These are phyloP conservation scores for Globisporangium nunn DNA, from an alignment of 352 stramenopile species.

Conservation along the genomic window DNA sequence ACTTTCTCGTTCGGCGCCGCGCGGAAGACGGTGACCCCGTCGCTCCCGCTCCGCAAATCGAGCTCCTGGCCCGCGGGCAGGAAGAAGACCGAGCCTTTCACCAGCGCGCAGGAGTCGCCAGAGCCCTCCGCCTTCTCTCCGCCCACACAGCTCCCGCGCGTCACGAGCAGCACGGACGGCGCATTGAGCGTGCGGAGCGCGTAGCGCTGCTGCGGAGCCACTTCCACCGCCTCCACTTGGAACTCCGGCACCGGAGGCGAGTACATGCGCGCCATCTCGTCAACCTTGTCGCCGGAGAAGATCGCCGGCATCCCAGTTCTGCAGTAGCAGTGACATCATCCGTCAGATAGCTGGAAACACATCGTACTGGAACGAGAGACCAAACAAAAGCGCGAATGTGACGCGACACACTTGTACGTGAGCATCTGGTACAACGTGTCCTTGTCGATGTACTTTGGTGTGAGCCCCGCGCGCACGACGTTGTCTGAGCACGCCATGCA, in stretches of 20 bases:
- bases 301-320: conserved; percentile 50
- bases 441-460: conserved; percentile 99
- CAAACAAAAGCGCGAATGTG: neutral
- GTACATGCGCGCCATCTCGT: conserved; percentile 78
- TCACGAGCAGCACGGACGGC: conserved; percentile 52
- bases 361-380: neutral
- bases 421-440: conserved; percentile 96
- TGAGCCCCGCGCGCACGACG: conserved; percentile 97
- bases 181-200: conserved; percentile 25
- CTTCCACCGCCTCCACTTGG: conserved; percentile 69
- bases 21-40: conserved; percentile 36
- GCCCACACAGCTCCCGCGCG: conserved; percentile 22
- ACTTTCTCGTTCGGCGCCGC: conserved; percentile 47
- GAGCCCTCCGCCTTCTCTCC: neutral
- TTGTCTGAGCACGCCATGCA: conserved; percentile 99
- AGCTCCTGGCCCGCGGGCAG: conserved; percentile 37
- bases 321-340: conserved; percentile 6
- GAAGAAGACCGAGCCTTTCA: conserved; percentile 44
- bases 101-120: conserved; percentile 1
- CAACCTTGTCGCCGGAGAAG: conserved; percentile 36
- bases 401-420: conserved; percentile 79
- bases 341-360: conserved; percentile 16
- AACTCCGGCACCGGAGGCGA: conserved; percentile 89
- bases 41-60: conserved; percentile 23
- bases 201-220: conserved; percentile 32